Evolutionary conservation across 345 rosid genomes (phyloP), one percentile per base, ranked within the genome.

Genomic region (Brassica carinata): DNA sequence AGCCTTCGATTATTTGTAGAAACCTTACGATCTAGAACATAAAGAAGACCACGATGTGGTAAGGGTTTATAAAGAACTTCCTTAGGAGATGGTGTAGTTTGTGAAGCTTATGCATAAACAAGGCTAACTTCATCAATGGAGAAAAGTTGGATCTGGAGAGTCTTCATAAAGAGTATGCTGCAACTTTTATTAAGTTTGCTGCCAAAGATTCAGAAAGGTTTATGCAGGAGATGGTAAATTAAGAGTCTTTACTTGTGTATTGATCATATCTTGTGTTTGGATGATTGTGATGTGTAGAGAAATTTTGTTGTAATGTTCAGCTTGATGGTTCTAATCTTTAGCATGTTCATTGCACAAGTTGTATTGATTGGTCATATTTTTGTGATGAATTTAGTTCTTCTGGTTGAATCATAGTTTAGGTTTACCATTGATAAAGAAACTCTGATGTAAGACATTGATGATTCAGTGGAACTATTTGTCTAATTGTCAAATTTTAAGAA

Each of bases 171-270:
- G 80, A 83, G 55, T 92, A 89, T 83, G 73, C 89, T 51, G 84
- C 94, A 77, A 75, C 75, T 15, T 92, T 83, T 73, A 78, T 90
- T 80, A 87, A 87, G 84, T 85, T 64, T 77, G 92, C 93, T 0
- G 89, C 89, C 0, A 81, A 31, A 83, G 64, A 69, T 94, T 89
- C 71, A 96, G 90, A 48, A 76, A 81, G 48, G 93, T 90, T 80
- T 88, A 88, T 19, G 34, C 96, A 90, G 83, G 91, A 89, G 66
- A 89, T 89, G 62, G 92, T 94, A 14, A 92, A 88, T 96, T 90
- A 68, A 84, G 91, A 79, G n/a, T 7, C 15, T 80, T 67, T 78
- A 33, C 8, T 51, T 55, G 1, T 67, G 5, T 69, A 13, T 51
- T 58, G 59, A 23, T 34, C 71, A 69, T 59, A 63, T 14, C 73